Evolutionary conservation across 768 basidiomycete species (phyloP).

Genomic region (Lepiota venenata): DNA sequence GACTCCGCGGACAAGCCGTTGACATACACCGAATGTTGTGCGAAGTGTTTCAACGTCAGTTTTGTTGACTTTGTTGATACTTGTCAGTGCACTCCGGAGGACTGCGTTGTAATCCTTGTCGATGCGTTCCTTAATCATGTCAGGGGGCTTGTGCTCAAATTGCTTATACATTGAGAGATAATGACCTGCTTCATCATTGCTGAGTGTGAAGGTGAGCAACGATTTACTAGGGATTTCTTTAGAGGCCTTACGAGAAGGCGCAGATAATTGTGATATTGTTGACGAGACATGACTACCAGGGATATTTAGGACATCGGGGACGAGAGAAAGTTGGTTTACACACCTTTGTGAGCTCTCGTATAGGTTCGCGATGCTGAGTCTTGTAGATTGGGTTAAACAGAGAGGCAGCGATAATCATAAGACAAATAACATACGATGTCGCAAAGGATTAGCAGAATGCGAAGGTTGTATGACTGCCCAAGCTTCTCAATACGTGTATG

Average conservation of each 20-base stretch:
- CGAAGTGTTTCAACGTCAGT: slow-evolving; percentile 94
- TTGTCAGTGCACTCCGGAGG: slow-evolving; percentile 79
- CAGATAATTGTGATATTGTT: slow-evolving; percentile 93
- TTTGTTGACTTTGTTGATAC: slow-evolving; percentile 93
- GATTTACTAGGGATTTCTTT: not conserved
- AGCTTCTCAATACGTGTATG: slow-evolving; percentile 88
- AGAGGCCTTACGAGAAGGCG: slow-evolving; percentile 63
- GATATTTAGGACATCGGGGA: slow-evolving; percentile 1
- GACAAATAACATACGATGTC: slow-evolving; percentile 69
- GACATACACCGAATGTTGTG: slow-evolving; percentile 84
- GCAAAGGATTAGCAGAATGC: slow-evolving; percentile 85
- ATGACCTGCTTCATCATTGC: slow-evolving; percentile 87
- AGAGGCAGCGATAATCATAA: not conserved
- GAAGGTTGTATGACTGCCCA: slow-evolving; percentile 73
- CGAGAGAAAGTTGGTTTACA: slow-evolving; percentile 5
- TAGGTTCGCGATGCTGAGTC: slow-evolving; percentile 89
- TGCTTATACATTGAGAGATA: slow-evolving; percentile 92
- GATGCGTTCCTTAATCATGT: slow-evolving; percentile 90
- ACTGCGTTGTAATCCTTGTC: slow-evolving; percentile 87
- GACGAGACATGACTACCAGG: slow-evolving; percentile 69
- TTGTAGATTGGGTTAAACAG: slow-evolving; percentile 24
- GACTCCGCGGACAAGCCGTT: not conserved
- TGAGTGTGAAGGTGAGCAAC: slow-evolving; percentile 24
- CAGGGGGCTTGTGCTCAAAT: slow-evolving; percentile 90
- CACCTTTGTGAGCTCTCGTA: slow-evolving; percentile 91